Percentiles rank a stretch among this genome's conserved stretches.
Conservation (phyloP, 208 protist genomes). For the Acanthamoeba royreba region DNA sequence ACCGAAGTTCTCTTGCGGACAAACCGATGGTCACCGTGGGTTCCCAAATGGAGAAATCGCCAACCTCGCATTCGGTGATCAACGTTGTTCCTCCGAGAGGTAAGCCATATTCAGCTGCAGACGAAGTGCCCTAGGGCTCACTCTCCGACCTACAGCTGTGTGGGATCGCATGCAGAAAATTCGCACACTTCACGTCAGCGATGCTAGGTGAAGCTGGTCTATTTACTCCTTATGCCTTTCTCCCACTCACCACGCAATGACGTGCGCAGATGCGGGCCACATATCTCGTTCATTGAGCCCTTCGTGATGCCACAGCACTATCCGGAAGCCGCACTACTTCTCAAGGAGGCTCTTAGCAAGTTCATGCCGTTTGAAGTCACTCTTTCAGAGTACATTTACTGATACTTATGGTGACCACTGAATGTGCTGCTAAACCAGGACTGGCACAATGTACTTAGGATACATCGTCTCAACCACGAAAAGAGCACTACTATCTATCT, state of each 20-base stretch:
- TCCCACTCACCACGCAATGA: background rate
- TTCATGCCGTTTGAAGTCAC: background rate
- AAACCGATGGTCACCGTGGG: background rate
- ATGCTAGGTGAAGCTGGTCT: background rate
- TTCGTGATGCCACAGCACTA: constrained; percentile 16
- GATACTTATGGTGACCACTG: background rate
- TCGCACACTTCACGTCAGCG: background rate
- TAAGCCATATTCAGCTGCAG: no score
- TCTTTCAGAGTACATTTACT: background rate
- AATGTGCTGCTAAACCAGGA: no score
- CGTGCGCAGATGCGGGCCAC: background rate
- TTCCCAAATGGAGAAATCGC: background rate
- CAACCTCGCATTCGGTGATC: background rate
- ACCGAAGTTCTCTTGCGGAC: background rate
- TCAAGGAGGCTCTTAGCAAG: background rate
- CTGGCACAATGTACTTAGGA: no score
- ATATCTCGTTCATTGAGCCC: background rate
- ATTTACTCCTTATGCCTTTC: background rate
- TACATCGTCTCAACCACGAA: no score
- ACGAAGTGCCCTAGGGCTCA: background rate
- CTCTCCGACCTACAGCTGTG: background rate
- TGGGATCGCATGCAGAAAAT: background rate
- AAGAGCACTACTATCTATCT: background rate
- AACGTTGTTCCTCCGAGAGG: background rate
- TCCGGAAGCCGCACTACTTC: background rate